These are phyloP conservation scores for Oenanthe sinensis DNA, from an alignment of 129 eudicot species.

Conservation along the genomic window DNA sequence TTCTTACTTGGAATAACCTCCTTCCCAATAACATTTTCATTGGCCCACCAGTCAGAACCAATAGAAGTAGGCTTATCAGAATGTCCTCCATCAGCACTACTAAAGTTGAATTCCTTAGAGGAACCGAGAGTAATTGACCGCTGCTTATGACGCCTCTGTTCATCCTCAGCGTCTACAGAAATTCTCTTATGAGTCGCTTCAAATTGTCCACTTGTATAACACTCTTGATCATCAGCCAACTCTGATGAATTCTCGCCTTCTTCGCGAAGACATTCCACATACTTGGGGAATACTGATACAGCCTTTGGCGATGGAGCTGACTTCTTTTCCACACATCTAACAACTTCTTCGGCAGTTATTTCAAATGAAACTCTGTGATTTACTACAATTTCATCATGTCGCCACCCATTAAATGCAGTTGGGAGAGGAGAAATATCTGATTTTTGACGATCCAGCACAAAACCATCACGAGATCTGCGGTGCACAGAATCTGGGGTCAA, in stretches of 20 bases:
- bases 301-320: constrained; percentile 17
- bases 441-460: constrained; percentile 26
- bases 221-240: neutral
- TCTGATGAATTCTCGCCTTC: constrained; percentile 10
- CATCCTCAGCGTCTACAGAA: constrained; percentile 33
- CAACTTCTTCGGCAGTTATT: constrained; percentile 35
- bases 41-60: constrained; percentile 53
- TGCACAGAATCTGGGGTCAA: constrained; percentile 35
- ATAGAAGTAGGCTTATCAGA: constrained; percentile 19
- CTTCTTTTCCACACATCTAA: constrained; percentile 64
- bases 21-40: constrained; percentile 52
- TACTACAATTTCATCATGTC: constrained; percentile 4
- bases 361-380: constrained; percentile 45
- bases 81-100: constrained; percentile 41
- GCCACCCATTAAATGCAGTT: constrained; percentile 10
- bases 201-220: constrained; percentile 2
- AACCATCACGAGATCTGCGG: constrained; percentile 24
- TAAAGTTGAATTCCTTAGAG: constrained; percentile 76
- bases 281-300: constrained; percentile 10
- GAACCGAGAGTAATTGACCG: constrained; percentile 72
- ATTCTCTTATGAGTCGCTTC: constrained; percentile 15
- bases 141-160: constrained; percentile 51
- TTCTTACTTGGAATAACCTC: constrained; percentile 43
- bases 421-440: constrained; percentile 32
- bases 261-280: neutral